Base-by-base conservation (phyloP, 1,284 basidiomycete species). In the Heterobasidion parviporum region DNA sequence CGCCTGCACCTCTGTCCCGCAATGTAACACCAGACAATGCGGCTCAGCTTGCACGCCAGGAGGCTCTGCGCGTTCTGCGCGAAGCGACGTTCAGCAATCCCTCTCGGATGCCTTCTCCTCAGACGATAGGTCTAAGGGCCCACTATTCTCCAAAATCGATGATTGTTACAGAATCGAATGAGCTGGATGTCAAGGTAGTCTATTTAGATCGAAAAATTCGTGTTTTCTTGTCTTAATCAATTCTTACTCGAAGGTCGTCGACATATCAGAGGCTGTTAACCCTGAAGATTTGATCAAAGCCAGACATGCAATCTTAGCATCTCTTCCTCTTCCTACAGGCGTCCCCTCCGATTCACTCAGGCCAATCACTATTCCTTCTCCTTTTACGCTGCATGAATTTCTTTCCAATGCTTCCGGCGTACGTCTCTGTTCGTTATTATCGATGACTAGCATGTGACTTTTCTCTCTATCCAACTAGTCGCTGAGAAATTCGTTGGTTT, bases 341-440 rank as follows among this genome's bases (percentile, higher is more conserved):
- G 76, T 81, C 38, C 86, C 86, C 0, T 77, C 81, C 36, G 83
- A 84, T 51, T 78, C 77, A 1, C 71, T 89, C 33, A 81, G 77
- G 52, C 86, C 87, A 0, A 83, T 89, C 57, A 61, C 80, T 50
- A 78, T 89, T 33, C 86, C 85, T 6, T 57, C 79, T 7, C 74
- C 81, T 6, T 75, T 81, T 60, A 82, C 81, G 8, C 65, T 89
- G 10, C 80, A 87, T 50, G 87, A 89, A 56, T 87, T 89, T 58
- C 72, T 90, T 3, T 75, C 74, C n/a, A 80, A 76, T 57, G 72
- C 76, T 8, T 73, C 80, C 6, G 78, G 77, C 20, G 87, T 87
- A 69, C 62, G 80, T 74, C 50, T 8, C 1, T 12, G 45, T 35
- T 32, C 46, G 6, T 51, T 3, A 26, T 0, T 26, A 26, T 26